phyloP scores from a whole-genome alignment of 2,329 filamentous ascomycete species.

The Fusarium incarnatum region DNA sequence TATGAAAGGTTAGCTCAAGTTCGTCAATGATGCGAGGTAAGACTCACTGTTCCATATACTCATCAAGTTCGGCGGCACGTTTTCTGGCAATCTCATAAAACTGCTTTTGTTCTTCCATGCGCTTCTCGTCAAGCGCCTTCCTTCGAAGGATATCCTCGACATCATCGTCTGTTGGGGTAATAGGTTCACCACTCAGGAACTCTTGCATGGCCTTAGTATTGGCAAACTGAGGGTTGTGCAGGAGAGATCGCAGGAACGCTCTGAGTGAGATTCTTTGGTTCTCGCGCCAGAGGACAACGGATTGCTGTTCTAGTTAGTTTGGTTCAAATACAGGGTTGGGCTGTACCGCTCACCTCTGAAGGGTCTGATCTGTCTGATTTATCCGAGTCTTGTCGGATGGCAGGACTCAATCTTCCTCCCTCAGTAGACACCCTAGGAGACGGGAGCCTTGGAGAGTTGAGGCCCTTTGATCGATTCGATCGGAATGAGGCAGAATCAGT shows the following conservation, averaged over 20 bases:
- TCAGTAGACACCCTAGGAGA: constrained; percentile 52
- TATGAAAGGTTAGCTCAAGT: constrained; percentile 47
- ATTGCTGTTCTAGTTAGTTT: constrained; percentile 52
- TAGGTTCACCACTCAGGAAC: constrained; percentile 80
- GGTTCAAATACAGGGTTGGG: too few relatives aligned
- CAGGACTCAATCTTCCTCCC: constrained; percentile 47
- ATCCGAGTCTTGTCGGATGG: constrained; percentile 36
- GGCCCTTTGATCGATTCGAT: constrained; percentile 47
- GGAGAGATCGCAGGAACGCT: constrained; percentile 86
- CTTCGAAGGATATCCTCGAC: constrained; percentile 81
- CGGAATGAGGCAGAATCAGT: constrained; percentile 48
- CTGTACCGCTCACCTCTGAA: constrained; percentile 42
- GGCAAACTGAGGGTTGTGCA: constrained; percentile 87
- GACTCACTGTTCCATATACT: constrained; percentile 93
- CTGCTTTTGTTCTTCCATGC: constrained; percentile 89
- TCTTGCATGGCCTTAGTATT: constrained; percentile 85
- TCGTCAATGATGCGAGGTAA: background rate
- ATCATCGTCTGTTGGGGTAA: constrained; percentile 84
- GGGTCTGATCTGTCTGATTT: constrained; percentile 41
- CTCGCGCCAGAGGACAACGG: constrained; percentile 80
- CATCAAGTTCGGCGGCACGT: constrained; percentile 90
- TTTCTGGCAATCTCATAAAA: constrained; percentile 97
- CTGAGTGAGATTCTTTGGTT: constrained; percentile 90
- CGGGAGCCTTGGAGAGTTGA: constrained; percentile 45
- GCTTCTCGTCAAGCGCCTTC: constrained; percentile 85